Evolutionary conservation across 768 basidiomycete species (phyloP).

Genomic region (Udeniomyces megalosporus): DNA sequence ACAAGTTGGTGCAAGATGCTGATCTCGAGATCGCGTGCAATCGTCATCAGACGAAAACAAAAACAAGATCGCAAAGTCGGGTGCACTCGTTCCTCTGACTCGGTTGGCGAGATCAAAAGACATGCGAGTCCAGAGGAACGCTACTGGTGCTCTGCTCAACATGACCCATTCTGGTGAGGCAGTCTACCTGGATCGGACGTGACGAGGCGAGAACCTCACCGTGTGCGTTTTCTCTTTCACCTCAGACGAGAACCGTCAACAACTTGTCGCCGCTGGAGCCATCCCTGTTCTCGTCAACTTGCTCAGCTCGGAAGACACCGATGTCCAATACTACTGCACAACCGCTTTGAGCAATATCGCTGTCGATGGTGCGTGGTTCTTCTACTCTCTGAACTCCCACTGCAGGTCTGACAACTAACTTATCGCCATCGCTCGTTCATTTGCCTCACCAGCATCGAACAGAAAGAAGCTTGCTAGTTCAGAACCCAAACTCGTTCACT

Average conservation of each 20-base stretch:
- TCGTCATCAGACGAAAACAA: conserved; percentile 99
- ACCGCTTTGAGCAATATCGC: conserved; percentile 97
- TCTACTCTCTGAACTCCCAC: no score
- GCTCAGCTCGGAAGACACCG: conserved; percentile 91
- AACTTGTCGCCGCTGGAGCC: conserved; percentile 93
- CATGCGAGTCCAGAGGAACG: conserved; percentile 97
- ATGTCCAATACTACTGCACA: conserved; percentile 99
- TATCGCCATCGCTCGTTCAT: not conserved
- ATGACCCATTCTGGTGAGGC: conserved; percentile 96
- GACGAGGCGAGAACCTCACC: no score
- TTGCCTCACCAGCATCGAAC: conserved; percentile 55
- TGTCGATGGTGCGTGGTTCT: conserved; percentile 58
- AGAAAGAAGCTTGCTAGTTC: conserved; percentile 84
- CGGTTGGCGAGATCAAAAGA: conserved; percentile 93
- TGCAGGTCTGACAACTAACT: no score
- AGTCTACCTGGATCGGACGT: not conserved
- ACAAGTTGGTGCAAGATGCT: not conserved
- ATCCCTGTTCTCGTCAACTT: conserved; percentile 92
- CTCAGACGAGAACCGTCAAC: conserved; percentile 91
- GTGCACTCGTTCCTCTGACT: conserved; percentile 92
- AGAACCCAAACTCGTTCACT: conserved; percentile 86
- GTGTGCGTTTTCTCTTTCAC: not conserved
- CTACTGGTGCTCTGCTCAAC: conserved; percentile 90
- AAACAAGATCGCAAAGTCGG: conserved; percentile 98
- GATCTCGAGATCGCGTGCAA: not conserved